Base-by-base conservation (phyloP, 2,329 filamentous ascomycete species). In the Botryosphaeria dothidea region DNA sequence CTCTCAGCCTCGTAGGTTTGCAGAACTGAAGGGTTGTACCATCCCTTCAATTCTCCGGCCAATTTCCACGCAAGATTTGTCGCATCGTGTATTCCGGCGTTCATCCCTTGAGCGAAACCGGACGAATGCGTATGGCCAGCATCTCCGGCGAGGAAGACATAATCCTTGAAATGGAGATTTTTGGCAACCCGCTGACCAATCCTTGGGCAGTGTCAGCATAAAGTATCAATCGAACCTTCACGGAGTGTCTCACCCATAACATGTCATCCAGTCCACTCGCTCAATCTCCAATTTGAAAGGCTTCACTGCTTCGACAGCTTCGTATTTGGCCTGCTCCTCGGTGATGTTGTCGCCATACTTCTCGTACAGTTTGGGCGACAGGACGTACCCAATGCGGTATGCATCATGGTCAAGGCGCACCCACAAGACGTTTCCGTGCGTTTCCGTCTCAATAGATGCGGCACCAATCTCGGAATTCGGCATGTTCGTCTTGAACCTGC, bases 1-100 rank as follows among this genome's bases (percentile, higher is more conserved):
- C 75, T 69, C 58, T 78, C 75, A 1, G 61, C 48, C 13, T 69
- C 57, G 49, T 77, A 78, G 1, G 71, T 76, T 19, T 70, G 63
- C 4, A 77, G 69, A 1, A 74, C 63, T 15, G 69, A 64, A 3
- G 64, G 65, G 8, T 68, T 67, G 27, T 67, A 65, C 46, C 67
- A 67, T 25, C 72, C 72, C 9, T 69, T 54, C 65, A 70, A 41
- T 46, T 65, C 52, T 65, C 70, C 49, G 62, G 71, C 21, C 56
- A 72, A 62, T 57, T 72, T 72, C 70, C 70, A 72, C 0, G 65
- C 29, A 13, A 72, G 66, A 29, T 72, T 72, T 8, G 68, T 65
- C 13, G 70, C 66, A 41, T 72, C 70, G 23, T 69, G 67, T n/a
- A 72, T 36, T 5, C 69, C 66, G 2, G 66, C 66, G 41, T 72